Base-by-base conservation (phyloP, 345 rosid species). In the Salix purpurea region DNA sequence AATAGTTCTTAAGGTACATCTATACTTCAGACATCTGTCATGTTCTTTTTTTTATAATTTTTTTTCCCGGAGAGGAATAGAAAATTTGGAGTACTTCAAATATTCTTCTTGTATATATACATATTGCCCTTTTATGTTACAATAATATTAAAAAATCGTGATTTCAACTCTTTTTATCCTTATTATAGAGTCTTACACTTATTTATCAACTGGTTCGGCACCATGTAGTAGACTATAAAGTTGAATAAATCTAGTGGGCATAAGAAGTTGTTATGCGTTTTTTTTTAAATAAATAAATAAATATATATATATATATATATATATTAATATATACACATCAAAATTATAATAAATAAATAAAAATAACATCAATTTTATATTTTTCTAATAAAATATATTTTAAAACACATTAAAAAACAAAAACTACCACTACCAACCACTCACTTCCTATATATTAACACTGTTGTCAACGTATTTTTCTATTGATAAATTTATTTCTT, bases 171-270 rank as follows among this genome's bases (percentile, higher is more conserved):
- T 2, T 44, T 44, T 50, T 50, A 50, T 18, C 56, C 56, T 5
- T 4, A 50, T 6, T 5, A 1, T 18, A 50, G 21, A 50, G 56
- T 50, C 16, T 50, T 5, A 16, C 7, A 14, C 19, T 15, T 4
- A 1, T 48, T 14, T 39, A 39, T 39, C 42, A 39, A 39, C 42
- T 39, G 42, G 42, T 39, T 39, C 42, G 9, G 42, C 23, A 78
- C 52, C 9, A 72, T 74, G 87, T 65, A 87, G 80, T 37, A 67
- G 76, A 60, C 42, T 72, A 6, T 28, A 54, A 74, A 72, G 42
- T 42, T 26, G 28, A 19, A 60, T 4, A 54, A 42, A 28, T 76
- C 9, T 65, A 69, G 81, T 79, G 85, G 86, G 73, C 73, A 19
- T 34, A 56, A 76, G 72, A 65, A 28, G 65, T 14, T 37, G 15